These are phyloP conservation scores for Cardiospermum halicacabum DNA, from an alignment of 345 rosid species.

Conservation along the genomic window DNA sequence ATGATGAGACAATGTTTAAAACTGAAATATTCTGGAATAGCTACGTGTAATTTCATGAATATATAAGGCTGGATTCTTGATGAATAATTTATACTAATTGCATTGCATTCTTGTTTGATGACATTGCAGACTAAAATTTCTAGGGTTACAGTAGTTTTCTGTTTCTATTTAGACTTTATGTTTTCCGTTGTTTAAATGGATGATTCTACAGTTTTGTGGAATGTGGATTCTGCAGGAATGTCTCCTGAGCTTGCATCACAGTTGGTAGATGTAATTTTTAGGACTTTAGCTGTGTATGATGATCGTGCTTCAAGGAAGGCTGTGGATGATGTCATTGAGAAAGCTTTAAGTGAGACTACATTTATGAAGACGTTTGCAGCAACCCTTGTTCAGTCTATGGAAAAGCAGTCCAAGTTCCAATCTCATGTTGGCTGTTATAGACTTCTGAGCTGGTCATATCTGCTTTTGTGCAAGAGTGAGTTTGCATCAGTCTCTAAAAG, in stretches of 20 bases:
- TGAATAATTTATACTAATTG: not conserved
- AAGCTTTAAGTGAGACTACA: conserved; percentile 39
- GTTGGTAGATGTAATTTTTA: conserved; percentile 72
- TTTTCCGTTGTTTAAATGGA: not conserved
- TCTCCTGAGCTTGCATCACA: conserved; percentile 45
- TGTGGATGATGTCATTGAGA: conserved; percentile 67
- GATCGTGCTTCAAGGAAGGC: conserved; percentile 78
- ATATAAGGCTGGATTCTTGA: not conserved
- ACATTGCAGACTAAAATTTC: not conserved
- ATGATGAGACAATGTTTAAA: not conserved
- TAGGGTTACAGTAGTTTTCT: not conserved
- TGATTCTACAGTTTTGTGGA: not conserved
- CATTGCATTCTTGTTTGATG: not conserved
- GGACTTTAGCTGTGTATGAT: conserved; percentile 63
- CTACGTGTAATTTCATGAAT: not conserved
- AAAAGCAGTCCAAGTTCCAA: conserved; percentile 57
- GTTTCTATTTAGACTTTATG: not conserved
- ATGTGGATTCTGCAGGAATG: conserved; percentile 53
- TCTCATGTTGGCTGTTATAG: conserved; percentile 60
- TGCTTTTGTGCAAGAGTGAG: conserved; percentile 64
- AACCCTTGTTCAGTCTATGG: conserved; percentile 80
- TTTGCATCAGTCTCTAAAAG: conserved; percentile 72
- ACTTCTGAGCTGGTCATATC: conserved; percentile 83
- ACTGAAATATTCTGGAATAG: not conserved
- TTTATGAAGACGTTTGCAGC: conserved; percentile 90